phyloP scores from a whole-genome alignment of 495 filamentous ascomycete species.

The Hypoxylon lenormandii region DNA sequence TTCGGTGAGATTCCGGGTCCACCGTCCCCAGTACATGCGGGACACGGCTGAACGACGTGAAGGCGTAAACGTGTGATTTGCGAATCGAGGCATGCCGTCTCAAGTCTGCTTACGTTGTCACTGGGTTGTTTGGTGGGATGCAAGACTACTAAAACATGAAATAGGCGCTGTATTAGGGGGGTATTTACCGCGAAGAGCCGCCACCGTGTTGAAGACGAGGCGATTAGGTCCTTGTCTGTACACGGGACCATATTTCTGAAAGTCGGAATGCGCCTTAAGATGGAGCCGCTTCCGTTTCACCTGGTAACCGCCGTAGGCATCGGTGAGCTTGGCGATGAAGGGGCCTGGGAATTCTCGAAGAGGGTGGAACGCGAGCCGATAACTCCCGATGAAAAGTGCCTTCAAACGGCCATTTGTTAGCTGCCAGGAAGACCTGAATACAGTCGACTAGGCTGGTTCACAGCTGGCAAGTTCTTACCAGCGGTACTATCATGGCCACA shows the following conservation, averaged over 20 bases:
- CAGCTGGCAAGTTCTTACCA: too few relatives aligned
- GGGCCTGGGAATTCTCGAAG: slow-evolving; percentile 11
- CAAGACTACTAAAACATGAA: neutral
- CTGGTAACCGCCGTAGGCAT: slow-evolving; percentile 8
- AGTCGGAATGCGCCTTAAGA: neutral
- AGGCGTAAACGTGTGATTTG: neutral
- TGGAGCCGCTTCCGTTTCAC: neutral
- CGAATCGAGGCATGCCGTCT: neutral
- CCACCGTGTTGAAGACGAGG: neutral
- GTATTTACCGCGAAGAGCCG: neutral
- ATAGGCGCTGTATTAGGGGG: neutral
- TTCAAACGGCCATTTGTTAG: neutral
- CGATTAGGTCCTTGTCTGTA: slow-evolving; percentile 1
- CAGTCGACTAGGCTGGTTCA: too few relatives aligned
- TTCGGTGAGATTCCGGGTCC: neutral
- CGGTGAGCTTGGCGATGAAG: slow-evolving; percentile 13
- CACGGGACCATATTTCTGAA: slow-evolving; percentile 13
- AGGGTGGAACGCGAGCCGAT: slow-evolving; percentile 14
- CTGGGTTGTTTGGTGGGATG: neutral
- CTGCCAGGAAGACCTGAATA: too few relatives aligned
- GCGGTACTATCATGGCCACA: too few relatives aligned
- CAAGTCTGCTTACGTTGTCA: neutral
- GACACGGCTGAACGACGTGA: too few relatives aligned
- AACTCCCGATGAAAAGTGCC: neutral
- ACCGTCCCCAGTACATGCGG: neutral